Evolutionary conservation across 768 basidiomycete genomes (phyloP).

Genomic region (Mycena galericulata): DNA sequence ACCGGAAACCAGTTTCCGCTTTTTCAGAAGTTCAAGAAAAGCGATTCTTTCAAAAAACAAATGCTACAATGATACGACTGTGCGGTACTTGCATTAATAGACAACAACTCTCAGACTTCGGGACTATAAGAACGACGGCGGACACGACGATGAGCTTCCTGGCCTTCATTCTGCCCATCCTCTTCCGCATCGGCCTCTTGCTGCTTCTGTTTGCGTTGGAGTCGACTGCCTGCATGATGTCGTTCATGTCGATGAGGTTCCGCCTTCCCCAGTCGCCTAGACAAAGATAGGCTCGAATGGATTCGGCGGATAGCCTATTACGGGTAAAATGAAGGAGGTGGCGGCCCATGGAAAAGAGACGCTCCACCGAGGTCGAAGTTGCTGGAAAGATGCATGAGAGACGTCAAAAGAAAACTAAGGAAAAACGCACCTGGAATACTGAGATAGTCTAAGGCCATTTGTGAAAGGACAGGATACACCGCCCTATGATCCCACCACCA

Average conservation of each 20-base stretch:
- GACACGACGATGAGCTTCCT: no score
- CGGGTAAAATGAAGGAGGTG: conserved; percentile 37
- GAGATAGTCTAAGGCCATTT: conserved; percentile 37
- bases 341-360: conserved; percentile 35
- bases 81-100: no score
- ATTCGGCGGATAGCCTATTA: conserved; percentile 31
- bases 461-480: conserved; percentile 27
- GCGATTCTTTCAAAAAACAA: no score
- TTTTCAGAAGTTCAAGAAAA: no score
- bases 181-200: neutral
- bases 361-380: conserved; percentile 36
- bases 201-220: neutral
- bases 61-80: no score
- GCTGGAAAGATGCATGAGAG: conserved; percentile 3
- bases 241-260: conserved; percentile 26
- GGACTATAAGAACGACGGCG: no score
- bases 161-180: no score
- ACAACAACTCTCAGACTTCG: no score
- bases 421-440: conserved; percentile 34
- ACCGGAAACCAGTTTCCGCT: no score
- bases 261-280: conserved; percentile 36
- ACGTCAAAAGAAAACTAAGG: neutral
- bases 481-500: conserved; percentile 4
- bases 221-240: conserved; percentile 21
- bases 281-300: conserved; percentile 34